A percentile compares a stretch with the other conserved stretches of the same genome.
Conservation (phyloP, 257 asterid genomes). For the Fraxinus quadrangulata region DNA sequence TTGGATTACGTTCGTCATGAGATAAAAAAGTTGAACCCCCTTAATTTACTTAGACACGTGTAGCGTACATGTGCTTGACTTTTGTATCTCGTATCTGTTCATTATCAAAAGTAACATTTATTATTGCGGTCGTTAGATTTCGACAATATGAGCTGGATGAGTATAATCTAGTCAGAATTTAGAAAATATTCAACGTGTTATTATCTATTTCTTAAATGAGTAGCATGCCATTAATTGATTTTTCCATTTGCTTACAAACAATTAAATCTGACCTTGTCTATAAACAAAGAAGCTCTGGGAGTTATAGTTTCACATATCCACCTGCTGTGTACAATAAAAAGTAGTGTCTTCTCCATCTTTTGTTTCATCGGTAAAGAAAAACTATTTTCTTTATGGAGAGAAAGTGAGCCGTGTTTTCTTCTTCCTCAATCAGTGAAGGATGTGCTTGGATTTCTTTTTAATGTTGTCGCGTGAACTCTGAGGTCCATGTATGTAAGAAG, state of each 20-base stretch:
- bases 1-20: background rate
- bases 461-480: background rate
- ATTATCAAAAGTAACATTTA: background rate
- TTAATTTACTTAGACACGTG: background rate
- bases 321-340: background rate
- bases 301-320: background rate
- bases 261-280: background rate
- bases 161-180: background rate
- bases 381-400: background rate
- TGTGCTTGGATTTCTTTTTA: background rate
- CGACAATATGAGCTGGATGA: background rate
- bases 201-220: slow-evolving; percentile 2
- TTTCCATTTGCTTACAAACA: background rate
- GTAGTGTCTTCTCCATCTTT: background rate
- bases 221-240: background rate
- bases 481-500: background rate
- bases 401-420: background rate
- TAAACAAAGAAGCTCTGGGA: background rate
- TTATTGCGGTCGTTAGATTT: background rate
- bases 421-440: background rate
- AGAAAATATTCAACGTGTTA: background rate
- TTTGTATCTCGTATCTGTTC: background rate
- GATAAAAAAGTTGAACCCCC: background rate
- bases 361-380: background rate
- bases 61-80: background rate